phyloP scores from a whole-genome alignment of 2,329 filamentous ascomycete species.

The Cordyceps cicadae region DNA sequence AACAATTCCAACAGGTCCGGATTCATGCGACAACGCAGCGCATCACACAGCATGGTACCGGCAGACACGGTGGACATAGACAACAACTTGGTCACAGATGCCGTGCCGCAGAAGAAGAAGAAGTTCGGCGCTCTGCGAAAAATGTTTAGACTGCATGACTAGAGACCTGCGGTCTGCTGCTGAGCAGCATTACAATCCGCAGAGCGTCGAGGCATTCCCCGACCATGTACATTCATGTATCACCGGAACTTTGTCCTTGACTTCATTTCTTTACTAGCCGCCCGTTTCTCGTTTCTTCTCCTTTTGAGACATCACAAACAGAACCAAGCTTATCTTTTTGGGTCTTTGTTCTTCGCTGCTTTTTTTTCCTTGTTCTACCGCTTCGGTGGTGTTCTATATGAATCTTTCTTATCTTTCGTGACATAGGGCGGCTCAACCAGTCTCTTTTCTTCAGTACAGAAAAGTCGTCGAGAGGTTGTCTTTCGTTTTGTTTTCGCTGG shows the following conservation, averaged over 20 bases:
- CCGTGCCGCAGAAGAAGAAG: constrained; percentile 43
- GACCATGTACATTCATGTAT: neutral
- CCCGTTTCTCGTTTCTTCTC: neutral
- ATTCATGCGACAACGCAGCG: constrained; percentile 29
- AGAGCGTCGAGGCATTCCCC: neutral
- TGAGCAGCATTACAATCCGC: neutral
- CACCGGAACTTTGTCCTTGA: no score
- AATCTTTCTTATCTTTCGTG: neutral
- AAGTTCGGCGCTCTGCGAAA: constrained; percentile 59
- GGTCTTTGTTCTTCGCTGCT: no score
- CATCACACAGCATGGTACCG: constrained; percentile 25
- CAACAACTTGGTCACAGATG: constrained; percentile 8
- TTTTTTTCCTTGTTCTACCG: neutral
- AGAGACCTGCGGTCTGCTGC: constrained; percentile 16
- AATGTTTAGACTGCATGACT: constrained; percentile 50
- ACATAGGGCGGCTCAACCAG: neutral
- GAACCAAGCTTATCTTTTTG: neutral
- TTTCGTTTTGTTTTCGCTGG: neutral
- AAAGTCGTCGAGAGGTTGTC: neutral
- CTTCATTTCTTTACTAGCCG: no score
- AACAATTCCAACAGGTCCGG: constrained; percentile 18
- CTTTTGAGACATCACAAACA: neutral
- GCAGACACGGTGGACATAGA: constrained; percentile 10
- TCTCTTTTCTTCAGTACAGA: neutral
- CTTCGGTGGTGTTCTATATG: neutral